Conservation (phyloP, 129 eudicot species). For the Flaveria bidentis region DNA sequence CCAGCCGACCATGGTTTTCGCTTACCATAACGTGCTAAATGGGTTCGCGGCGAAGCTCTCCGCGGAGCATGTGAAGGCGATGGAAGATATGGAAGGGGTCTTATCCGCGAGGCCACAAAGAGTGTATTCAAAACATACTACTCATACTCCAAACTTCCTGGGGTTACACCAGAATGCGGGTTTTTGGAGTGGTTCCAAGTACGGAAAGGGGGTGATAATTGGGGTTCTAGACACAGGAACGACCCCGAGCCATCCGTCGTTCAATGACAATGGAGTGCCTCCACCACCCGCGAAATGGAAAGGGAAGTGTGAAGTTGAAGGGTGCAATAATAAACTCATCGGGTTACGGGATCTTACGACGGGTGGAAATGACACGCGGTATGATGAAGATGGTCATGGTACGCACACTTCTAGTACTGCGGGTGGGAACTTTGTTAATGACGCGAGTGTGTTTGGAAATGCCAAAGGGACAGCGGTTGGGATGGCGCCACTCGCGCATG, state of each 20-base stretch:
- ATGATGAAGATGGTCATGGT: slow-evolving; percentile 58
- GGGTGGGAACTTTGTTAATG: slow-evolving; percentile 48
- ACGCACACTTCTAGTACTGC: slow-evolving; percentile 69
- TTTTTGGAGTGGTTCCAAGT: slow-evolving; percentile 47
- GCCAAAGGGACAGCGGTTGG: slow-evolving; percentile 62
- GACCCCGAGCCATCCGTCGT: slow-evolving; percentile 60
- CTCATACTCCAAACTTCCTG: slow-evolving; percentile 55
- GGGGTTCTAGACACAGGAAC: slow-evolving; percentile 65
- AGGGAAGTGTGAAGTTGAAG: slow-evolving; percentile 52
- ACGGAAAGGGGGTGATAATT: slow-evolving; percentile 55
- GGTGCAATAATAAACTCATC: slow-evolving; percentile 66
- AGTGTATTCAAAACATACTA: slow-evolving; percentile 37
- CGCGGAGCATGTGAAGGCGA: slow-evolving; percentile 43
- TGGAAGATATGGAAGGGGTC: slow-evolving; percentile 52
- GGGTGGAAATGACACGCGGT: slow-evolving; percentile 13
- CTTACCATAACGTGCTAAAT: slow-evolving; percentile 46
- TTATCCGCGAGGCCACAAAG: slow-evolving; percentile 45
- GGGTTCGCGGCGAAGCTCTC: slow-evolving; percentile 69
- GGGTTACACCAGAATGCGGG: slow-evolving; percentile 60
- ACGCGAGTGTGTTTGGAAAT: slow-evolving; percentile 49
- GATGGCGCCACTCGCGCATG: slow-evolving; percentile 60
- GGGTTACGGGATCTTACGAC: slow-evolving; percentile 46
- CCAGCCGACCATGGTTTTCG: slow-evolving; percentile 26
- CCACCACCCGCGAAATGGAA: slow-evolving; percentile 82
- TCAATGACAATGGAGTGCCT: slow-evolving; percentile 49